A percentile compares a stretch with the other conserved stretches of the same genome.
Evolutionary conservation across 177 flowering plant species (phyloP).

Genomic region (Vitis hybrid): DNA sequence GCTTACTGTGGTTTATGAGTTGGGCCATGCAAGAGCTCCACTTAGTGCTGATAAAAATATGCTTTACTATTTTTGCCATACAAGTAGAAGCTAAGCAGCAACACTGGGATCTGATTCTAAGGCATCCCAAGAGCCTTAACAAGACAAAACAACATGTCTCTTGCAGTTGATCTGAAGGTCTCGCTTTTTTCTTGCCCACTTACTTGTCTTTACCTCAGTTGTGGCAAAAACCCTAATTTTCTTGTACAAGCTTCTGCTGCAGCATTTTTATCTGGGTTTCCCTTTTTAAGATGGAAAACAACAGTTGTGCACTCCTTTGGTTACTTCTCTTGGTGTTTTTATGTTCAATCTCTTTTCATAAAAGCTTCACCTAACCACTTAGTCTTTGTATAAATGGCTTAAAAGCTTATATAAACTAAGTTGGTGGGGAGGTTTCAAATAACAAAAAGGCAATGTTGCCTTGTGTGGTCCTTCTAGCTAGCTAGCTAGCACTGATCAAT

Average conservation of each 20-base stretch:
- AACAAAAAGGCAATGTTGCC: background rate
- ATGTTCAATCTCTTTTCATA: background rate
- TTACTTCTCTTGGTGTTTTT: background rate
- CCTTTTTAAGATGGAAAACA: background rate
- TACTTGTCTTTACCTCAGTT: background rate
- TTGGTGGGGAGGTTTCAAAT: background rate
- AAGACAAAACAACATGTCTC: background rate
- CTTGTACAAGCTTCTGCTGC: background rate
- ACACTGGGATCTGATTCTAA: background rate
- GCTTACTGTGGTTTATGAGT: background rate
- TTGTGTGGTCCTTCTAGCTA: background rate
- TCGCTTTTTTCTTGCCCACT: background rate
- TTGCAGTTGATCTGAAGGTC: background rate
- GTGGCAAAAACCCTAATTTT: background rate
- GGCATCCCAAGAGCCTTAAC: conserved; percentile 1
- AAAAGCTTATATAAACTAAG: background rate
- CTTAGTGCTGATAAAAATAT: background rate
- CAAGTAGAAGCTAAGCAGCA: background rate
- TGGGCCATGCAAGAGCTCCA: background rate
- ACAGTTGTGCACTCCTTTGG: background rate
- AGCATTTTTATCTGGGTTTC: background rate
- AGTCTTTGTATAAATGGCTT: background rate
- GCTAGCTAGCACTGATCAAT: background rate
- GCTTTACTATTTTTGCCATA: background rate
- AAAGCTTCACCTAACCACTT: conserved; percentile 13